These are phyloP conservation scores for Suhomyces tanzawaensis DNA, from an alignment of 805 yeast species.

Conservation along the genomic window DNA sequence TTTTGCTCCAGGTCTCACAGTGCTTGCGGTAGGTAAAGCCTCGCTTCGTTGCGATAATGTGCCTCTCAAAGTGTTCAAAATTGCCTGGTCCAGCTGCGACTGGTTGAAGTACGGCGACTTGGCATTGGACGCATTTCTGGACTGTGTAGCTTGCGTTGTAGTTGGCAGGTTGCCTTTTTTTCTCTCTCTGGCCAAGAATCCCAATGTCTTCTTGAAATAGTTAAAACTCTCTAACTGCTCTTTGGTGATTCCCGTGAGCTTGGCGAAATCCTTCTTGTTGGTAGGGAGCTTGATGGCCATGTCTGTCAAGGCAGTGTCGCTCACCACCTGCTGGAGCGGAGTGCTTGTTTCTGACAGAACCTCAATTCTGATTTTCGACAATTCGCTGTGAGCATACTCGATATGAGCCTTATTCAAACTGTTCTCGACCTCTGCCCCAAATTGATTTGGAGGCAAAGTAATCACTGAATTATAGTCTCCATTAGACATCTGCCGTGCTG, in stretches of 20 bases:
- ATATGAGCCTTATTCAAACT: conserved; percentile 20
- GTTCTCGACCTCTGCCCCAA: conserved; percentile 13
- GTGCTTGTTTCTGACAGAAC: conserved; percentile 41
- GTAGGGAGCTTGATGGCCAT: conserved; percentile 57
- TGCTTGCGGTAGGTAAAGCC: neutral
- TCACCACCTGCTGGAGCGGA: conserved; percentile 20
- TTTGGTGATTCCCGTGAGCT: conserved; percentile 34
- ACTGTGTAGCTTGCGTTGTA: conserved; percentile 1
- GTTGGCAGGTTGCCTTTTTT: conserved; percentile 14
- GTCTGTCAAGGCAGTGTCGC: conserved; percentile 43
- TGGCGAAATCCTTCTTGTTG: conserved; percentile 44
- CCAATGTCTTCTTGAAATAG: conserved; percentile 38
- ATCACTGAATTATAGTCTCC: conserved; percentile 13
- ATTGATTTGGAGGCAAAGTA: conserved; percentile 17
- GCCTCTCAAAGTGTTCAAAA: conserved; percentile 8
- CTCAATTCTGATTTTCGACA: conserved; percentile 42
- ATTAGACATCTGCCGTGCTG: conserved; percentile 19
- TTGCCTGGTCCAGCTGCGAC: conserved; percentile 10
- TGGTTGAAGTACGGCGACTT: conserved; percentile 3
- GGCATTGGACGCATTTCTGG: neutral
- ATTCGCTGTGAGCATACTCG: conserved; percentile 29
- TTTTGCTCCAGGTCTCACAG: neutral
- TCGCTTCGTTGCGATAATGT: conserved; percentile 4
- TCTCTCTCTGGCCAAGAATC: conserved; percentile 30
- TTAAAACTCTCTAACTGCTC: conserved; percentile 32